Conservation (phyloP, 306 rosid genomes). For the Betula pendula region DNA sequence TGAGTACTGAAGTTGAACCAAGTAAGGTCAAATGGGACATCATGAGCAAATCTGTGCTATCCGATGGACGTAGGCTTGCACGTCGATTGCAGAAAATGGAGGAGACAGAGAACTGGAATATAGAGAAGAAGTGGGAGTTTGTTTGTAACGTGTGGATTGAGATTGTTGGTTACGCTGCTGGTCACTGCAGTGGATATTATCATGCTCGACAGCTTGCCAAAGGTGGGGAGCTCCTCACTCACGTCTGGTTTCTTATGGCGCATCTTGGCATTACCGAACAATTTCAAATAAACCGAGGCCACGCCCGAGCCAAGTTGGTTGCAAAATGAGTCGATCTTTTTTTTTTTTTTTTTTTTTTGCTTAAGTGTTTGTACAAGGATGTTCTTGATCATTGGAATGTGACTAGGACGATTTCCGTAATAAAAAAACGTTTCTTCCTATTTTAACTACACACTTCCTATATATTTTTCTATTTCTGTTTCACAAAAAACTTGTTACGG, state of each 20-base stretch:
- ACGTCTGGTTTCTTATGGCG: slow-evolving; percentile 23
- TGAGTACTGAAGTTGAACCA: neutral
- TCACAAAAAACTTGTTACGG: no score
- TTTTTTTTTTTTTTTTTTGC: no score
- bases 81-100: neutral
- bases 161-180: slow-evolving; percentile 10
- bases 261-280: slow-evolving; percentile 23
- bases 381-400: neutral
- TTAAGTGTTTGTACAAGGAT: no score
- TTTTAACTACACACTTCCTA: no score
- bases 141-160: slow-evolving; percentile 15
- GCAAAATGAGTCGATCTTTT: no score
- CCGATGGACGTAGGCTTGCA: slow-evolving; percentile 13
- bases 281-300: slow-evolving; percentile 14
- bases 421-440: no score
- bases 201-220: slow-evolving; percentile 24
- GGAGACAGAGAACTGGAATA: no score
- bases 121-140: slow-evolving; percentile 11
- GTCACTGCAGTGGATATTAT: neutral
- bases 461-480: no score
- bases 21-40: neutral
- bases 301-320: neutral
- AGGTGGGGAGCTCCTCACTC: slow-evolving; percentile 26
- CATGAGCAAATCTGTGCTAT: slow-evolving; percentile 1
- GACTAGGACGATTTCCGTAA: neutral